A percentile compares a stretch with the other conserved stretches of the same genome.
These are phyloP conservation scores for Diplosphaera chodatii DNA, from an alignment of 139 green algal genomes.

Conservation along the genomic window DNA sequence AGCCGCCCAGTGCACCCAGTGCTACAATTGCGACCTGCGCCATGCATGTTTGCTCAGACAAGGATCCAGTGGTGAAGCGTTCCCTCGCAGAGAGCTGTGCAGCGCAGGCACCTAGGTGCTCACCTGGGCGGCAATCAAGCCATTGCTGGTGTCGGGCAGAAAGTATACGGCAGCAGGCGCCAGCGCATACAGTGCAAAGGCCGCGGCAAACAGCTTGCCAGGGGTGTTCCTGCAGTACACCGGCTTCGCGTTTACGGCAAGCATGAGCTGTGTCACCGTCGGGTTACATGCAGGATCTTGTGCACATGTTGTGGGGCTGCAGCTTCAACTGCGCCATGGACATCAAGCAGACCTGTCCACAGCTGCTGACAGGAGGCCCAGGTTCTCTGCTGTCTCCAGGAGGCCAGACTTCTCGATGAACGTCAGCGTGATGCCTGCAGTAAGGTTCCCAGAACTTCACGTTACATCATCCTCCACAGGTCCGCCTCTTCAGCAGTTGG, in stretches of 20 bases:
- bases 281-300: too few relatives aligned
- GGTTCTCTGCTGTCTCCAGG: conserved; percentile 56
- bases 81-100: too few relatives aligned
- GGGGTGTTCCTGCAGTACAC: conserved; percentile 33
- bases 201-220: conserved; percentile 25
- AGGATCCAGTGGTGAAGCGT: too few relatives aligned
- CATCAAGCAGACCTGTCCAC: conserved; percentile 24
- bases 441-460: too few relatives aligned
- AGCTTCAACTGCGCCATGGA: neutral
- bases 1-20: conserved; percentile 26
- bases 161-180: conserved; percentile 46
- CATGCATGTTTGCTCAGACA: too few relatives aligned
- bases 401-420: conserved; percentile 65
- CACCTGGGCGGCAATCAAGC: conserved; percentile 32
- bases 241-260: too few relatives aligned
- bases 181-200: conserved; percentile 28
- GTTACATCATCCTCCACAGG: too few relatives aligned
- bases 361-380: conserved; percentile 49
- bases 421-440: conserved; percentile 44
- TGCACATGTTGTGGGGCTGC: too few relatives aligned
- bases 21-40: conserved; percentile 21
- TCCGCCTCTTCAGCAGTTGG: too few relatives aligned
- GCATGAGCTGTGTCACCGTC: too few relatives aligned
- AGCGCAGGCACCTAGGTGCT: too few relatives aligned
- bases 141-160: conserved; percentile 31